Base-by-base conservation (phyloP, 202 grass and related monocot species). In the Dendrocalamus latiflorus region DNA sequence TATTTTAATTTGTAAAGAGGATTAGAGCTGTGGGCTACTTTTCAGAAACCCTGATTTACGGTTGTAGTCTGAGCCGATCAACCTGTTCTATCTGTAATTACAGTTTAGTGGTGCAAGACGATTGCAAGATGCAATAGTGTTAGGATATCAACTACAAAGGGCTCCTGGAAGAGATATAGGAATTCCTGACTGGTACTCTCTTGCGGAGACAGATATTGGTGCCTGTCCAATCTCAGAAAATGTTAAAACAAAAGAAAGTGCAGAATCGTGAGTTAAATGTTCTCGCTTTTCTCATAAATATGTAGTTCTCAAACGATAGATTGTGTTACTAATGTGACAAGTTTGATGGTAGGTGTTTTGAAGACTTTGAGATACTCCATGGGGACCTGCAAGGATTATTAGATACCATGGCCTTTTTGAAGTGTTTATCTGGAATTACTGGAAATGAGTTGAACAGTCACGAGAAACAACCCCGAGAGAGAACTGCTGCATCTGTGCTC, bases 111-210 rank as follows among this genome's bases (percentile, higher is more conserved):
- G 95, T 71, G 93, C 73, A 77, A 95, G 95, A 74, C 82, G 95
- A 72, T 75, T 98, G 73, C 84, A 89, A 73, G 93, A 95, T 98
- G 95, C 88, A n/a, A n/a, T n/a, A n/a, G n/a, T n/a, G n/a, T n/a
- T n/a, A n/a, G n/a, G n/a, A n/a, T n/a, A n/a, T n/a, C 93, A 98
- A 86, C 69, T 98, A 54, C 95, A 95, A 90, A 95, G 95, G 83
- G 76, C 83, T 80, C 89, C 95, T 28, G 95, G 93, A 34, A 89
- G 87, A 75, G 95, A 98, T 81, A 68, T 98, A 16, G 89, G 85
- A 53, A 86, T 98, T 84, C 92, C 95, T 78, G 93, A 95, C 43
- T 95, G 95, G 95, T 95, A 95, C 80, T 98, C 93, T 88, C 85
- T 89, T 34, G 1, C 33, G 2, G 3, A 86, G 38, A 77, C 82